Evolutionary conservation across 306 rosid genomes (phyloP).

Genomic region (Vicia sativa): DNA sequence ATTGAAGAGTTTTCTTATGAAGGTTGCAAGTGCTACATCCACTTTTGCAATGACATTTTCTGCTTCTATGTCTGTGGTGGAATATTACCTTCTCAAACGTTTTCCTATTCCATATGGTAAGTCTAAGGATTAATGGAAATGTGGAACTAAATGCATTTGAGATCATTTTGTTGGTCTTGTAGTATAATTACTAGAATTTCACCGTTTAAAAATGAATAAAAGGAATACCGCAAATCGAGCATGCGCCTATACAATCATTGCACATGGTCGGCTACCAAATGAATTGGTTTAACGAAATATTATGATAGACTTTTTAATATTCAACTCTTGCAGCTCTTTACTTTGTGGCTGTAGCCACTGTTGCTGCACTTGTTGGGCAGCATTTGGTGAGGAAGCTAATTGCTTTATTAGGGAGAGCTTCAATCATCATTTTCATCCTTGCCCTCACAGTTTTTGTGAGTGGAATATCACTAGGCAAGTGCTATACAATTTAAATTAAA

Average conservation of each 20-base stretch:
- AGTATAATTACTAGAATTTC: too few relatives aligned
- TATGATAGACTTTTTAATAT: neutral
- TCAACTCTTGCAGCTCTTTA: constrained; percentile 58
- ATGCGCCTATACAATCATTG: too few relatives aligned
- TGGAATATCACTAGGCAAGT: constrained; percentile 56
- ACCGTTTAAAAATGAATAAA: too few relatives aligned
- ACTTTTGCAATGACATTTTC: constrained; percentile 82
- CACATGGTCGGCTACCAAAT: too few relatives aligned
- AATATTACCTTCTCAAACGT: constrained; percentile 73
- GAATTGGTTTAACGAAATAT: too few relatives aligned
- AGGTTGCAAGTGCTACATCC: constrained; percentile 85
- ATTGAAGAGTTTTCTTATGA: neutral
- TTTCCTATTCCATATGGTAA: constrained; percentile 75
- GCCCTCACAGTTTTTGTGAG: constrained; percentile 64
- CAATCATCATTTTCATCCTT: constrained; percentile 67
- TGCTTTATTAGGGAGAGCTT: constrained; percentile 61
- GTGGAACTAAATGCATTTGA: too few relatives aligned
- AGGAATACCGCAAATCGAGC: too few relatives aligned
- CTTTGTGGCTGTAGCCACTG: constrained; percentile 62
- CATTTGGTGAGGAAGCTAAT: constrained; percentile 67
- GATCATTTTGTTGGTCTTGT: too few relatives aligned
- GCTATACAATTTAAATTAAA: too few relatives aligned
- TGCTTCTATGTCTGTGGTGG: constrained; percentile 82
- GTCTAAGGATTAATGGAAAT: neutral
- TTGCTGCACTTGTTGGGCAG: constrained; percentile 69